Evolutionary conservation across 129 eudicot species (phyloP).

Genomic region (Flaveria brownii): DNA sequence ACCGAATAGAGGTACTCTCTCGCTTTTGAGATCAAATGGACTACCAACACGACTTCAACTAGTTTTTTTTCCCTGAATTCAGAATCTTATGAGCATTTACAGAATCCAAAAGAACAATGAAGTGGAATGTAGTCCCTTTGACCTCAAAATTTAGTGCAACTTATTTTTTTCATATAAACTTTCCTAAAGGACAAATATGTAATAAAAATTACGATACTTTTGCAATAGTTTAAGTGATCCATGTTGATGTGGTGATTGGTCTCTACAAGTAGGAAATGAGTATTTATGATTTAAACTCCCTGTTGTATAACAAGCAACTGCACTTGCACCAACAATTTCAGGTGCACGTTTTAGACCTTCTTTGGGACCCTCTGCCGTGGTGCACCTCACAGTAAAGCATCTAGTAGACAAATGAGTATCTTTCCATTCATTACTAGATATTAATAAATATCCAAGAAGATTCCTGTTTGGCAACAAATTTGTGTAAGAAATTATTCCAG

Average conservation of each 20-base stretch:
- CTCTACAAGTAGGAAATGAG: constrained; percentile 59
- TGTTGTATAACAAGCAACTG: constrained; percentile 64
- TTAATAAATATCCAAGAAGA: constrained; percentile 65
- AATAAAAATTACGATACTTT: constrained; percentile 43
- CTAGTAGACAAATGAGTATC: constrained; percentile 59
- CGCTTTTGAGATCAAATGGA: constrained; percentile 11
- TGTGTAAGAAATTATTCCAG: constrained; percentile 26
- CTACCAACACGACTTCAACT: neutral
- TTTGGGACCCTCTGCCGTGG: constrained; percentile 40
- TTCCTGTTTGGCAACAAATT: constrained; percentile 55
- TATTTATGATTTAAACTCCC: constrained; percentile 37
- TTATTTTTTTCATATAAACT: neutral
- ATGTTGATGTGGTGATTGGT: constrained; percentile 32
- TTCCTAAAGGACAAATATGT: constrained; percentile 13
- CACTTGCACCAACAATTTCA: constrained; percentile 80
- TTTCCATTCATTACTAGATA: constrained; percentile 65
- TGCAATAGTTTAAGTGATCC: constrained; percentile 54
- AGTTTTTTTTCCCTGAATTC: neutral
- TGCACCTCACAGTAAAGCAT: constrained; percentile 46
- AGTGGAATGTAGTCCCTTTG: constrained; percentile 5
- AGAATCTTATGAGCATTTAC: neutral
- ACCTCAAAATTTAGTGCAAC: constrained; percentile 1
- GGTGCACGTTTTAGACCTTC: constrained; percentile 53
- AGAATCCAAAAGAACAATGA: neutral
- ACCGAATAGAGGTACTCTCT: neutral